Base-by-base conservation (phyloP, 2,329 filamentous ascomycete species). In the Monosporascus sp. region DNA sequence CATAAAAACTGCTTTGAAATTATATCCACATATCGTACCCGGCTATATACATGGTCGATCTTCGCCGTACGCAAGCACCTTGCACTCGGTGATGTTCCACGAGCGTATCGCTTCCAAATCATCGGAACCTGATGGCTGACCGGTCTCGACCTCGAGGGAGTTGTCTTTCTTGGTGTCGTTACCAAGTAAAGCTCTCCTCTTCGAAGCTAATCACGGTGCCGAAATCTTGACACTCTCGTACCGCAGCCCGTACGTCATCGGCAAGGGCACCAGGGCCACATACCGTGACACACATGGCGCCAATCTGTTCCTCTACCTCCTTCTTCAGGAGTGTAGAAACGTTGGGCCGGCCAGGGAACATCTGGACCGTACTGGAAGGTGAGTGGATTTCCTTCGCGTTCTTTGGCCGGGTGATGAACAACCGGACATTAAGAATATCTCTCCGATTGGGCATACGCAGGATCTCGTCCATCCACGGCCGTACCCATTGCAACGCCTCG, bases 401-500 rank as follows among this genome's bases (percentile, higher is more conserved):
- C 62, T 89, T 86, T 1, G 93, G 93, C 51, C 91, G 81, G 5
- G 94, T 97, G 61, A 97, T 86, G 72, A 96, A 97, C 48, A 97
- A 82, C 63, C 93, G 84, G 63, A 97, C 89, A 61, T 85, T 87
- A 45, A 99, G 80, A 31, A 96, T 79, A 49, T 96, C 90, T 54
- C 89, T 84, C 51, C 92, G 86, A 61, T 85, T 82, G 14, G 90
- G 88, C 79, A 97, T 87, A 52, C 81, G 80, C 35, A 97, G 78
- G 51, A 97, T 73, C 52, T 76, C 72, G 60, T 87, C 82, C 81
- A 88, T 86, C 87, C 89, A 97, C 5, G 90, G 89, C 7, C 90
- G 84, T 55, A 96, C 89, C 93, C 94, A 97, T 70, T 96, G 91
- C 7, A 97, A 81, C 53, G 93, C 86, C 65, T 96, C 88, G 38